Conservation (phyloP, 2,329 filamentous ascomycete species). For the Zopfia rhizophila region DNA sequence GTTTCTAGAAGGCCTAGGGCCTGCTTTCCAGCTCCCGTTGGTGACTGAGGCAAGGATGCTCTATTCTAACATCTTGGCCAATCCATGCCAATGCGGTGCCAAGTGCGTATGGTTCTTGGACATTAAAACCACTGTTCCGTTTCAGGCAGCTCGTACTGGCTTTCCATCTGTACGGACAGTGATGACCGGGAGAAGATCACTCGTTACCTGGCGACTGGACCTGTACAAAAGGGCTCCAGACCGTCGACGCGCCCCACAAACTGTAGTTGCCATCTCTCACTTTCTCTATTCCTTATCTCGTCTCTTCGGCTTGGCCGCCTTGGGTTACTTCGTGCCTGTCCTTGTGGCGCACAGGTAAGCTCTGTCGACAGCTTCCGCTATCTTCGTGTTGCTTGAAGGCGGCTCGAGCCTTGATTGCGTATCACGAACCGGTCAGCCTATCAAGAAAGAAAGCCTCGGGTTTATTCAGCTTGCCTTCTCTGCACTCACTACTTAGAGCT, state of each 20-base stretch:
- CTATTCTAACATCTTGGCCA: conserved; percentile 1
- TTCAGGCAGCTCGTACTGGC: conserved; percentile 27
- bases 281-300: background rate
- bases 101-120: conserved; percentile 4
- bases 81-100: conserved; percentile 6
- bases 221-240: conserved; percentile 23
- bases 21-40: background rate
- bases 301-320: conserved; percentile 31
- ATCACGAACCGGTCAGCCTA: conserved; percentile 31
- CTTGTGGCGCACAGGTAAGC: conserved; percentile 24
- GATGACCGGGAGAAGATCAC: conserved; percentile 7
- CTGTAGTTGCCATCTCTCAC: background rate
- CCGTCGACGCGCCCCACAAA: conserved; percentile 7
- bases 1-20: conserved; percentile 3
- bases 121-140: conserved; percentile 14
- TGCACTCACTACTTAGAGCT: conserved; percentile 22
- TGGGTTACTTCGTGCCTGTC: conserved; percentile 28
- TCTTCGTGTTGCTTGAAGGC: conserved; percentile 18
- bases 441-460: conserved; percentile 11
- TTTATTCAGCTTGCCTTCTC: conserved; percentile 27
- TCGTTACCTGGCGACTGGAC: conserved; percentile 31
- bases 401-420: conserved; percentile 26
- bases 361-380: conserved; percentile 30
- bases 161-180: conserved; percentile 13
- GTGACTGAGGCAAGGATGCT: conserved; percentile 4